phyloP scores from a whole-genome alignment of 169 alveolate species.

The Babesia bigemina region DNA sequence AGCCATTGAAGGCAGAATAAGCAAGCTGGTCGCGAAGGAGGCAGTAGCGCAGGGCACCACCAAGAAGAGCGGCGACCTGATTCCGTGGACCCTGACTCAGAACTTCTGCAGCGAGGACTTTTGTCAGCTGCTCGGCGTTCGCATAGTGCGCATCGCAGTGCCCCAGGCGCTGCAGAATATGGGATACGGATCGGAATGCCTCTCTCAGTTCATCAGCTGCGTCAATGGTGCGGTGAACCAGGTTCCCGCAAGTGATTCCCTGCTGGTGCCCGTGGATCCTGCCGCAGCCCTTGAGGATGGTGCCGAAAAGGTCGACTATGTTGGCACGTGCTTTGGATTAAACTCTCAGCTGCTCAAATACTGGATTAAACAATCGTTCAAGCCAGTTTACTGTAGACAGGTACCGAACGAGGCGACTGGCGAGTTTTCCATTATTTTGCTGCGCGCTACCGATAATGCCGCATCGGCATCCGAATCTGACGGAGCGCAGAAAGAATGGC shows the following conservation, averaged over 20 bases:
- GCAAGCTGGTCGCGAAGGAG: slow-evolving; percentile 77
- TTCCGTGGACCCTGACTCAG: slow-evolving; percentile 98
- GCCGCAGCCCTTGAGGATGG: slow-evolving; percentile 16
- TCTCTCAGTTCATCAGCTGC: slow-evolving; percentile 81
- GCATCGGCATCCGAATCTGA: neutral
- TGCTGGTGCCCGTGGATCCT: slow-evolving; percentile 54
- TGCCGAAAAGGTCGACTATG: slow-evolving; percentile 86
- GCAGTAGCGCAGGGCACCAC: slow-evolving; percentile 78
- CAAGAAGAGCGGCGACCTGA: slow-evolving; percentile 95
- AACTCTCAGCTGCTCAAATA: slow-evolving; percentile 90
- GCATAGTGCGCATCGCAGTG: slow-evolving; percentile 99
- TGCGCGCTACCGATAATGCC: slow-evolving; percentile 25
- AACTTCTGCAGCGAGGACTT: slow-evolving; percentile 92
- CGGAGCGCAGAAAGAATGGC: slow-evolving; percentile 10
- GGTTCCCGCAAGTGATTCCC: slow-evolving; percentile 28
- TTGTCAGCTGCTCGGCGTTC: slow-evolving; percentile 87
- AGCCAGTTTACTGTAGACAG: slow-evolving; percentile 92
- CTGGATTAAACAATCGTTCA: slow-evolving; percentile 92
- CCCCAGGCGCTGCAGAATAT: slow-evolving; percentile 96
- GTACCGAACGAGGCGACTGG: slow-evolving; percentile 96
- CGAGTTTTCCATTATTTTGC: slow-evolving; percentile 77
- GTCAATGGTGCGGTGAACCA: slow-evolving; percentile 47
- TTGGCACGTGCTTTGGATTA: slow-evolving; percentile 98
- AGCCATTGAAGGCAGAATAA: slow-evolving; percentile 91
- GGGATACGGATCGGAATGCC: slow-evolving; percentile 97